Base-by-base conservation (phyloP, 306 rosid genomes). In the Luffa acutangula region DNA sequence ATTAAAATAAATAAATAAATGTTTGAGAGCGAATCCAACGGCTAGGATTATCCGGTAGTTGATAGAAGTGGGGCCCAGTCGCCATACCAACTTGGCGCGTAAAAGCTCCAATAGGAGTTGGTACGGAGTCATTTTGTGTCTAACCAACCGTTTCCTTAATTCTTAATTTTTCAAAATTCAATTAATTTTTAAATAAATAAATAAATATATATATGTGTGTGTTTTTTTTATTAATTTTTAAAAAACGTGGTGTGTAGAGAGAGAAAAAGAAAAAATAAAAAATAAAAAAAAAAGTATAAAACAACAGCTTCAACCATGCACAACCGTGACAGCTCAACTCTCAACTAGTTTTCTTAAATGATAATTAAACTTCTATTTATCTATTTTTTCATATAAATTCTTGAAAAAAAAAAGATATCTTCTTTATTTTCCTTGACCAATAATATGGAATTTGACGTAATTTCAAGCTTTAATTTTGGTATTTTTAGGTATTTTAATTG, bases 321-420 rank as follows among this genome's bases (percentile, higher is more conserved):
- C 67, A 76, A 76, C 41, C 41, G 70, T n/a, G 70, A 77, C 80
- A 77, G 69, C 80, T 57, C 79, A 76, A 77, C 69, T 6, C 54
- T 77, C 80, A 77, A 45, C 80, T n/a, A 39, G 9, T 48, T 56
- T 77, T 31, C 80, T 75, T 77, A 20, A 41, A 56, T 56, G 41
- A 20, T 77, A 77, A 58, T 57, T 77, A 57, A 56, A 20, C 69
- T 72, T 72, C 57, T 1, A 46, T 67, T 41, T 67, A 37, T 43
- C 77, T 9, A 74, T 25, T 71, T 3, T 8, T 6, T 42, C 4
- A 39, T 39, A 25, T 25, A 25, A 25, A 25, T 25, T 25, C 31
- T 3, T 0, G 43, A 42, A 46, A 9, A 2, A 0, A 2, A 0
- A 65, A 34, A 31, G 5, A 11, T 2, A 54, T 33, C 2, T 54